Evolutionary conservation across 2,329 filamentous ascomycete species (phyloP).

Genomic region (Bipolaris gigantea): DNA sequence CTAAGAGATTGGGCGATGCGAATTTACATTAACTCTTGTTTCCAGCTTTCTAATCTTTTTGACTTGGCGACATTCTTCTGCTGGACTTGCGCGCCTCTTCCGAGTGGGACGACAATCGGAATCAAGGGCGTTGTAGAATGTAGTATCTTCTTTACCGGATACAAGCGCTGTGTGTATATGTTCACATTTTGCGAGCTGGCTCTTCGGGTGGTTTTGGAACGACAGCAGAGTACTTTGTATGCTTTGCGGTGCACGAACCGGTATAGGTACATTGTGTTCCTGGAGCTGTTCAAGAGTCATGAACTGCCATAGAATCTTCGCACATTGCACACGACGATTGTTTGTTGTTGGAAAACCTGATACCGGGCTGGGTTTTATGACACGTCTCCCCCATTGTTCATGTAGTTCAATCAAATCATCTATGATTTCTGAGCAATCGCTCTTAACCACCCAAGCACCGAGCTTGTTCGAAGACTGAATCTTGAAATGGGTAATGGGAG

Average conservation of each 20-base stretch:
- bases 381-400: slow-evolving; percentile 6
- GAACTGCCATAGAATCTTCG: slow-evolving; percentile 11
- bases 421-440: slow-evolving; percentile 16
- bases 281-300: slow-evolving; percentile 20
- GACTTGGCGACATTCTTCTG: not conserved
- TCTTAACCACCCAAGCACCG: slow-evolving; percentile 23
- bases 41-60: not conserved
- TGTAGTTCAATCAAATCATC: slow-evolving; percentile 18
- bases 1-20: no score
- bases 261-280: slow-evolving; percentile 17
- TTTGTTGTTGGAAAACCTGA: not conserved
- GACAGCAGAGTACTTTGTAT: not conserved
- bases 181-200: not conserved
- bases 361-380: not conserved
- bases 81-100: not conserved
- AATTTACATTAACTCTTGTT: not conserved
- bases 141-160: not conserved
- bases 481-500: slow-evolving; percentile 31
- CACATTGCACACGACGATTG: not conserved
- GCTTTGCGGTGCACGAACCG: slow-evolving; percentile 10
- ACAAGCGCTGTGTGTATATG: not conserved
- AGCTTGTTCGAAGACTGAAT: slow-evolving; percentile 17
- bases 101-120: not conserved
- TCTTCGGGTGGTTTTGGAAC: not conserved
- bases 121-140: not conserved